Conservation (phyloP, 2,329 filamentous ascomycete species). For the Fusarium domesticum region DNA sequence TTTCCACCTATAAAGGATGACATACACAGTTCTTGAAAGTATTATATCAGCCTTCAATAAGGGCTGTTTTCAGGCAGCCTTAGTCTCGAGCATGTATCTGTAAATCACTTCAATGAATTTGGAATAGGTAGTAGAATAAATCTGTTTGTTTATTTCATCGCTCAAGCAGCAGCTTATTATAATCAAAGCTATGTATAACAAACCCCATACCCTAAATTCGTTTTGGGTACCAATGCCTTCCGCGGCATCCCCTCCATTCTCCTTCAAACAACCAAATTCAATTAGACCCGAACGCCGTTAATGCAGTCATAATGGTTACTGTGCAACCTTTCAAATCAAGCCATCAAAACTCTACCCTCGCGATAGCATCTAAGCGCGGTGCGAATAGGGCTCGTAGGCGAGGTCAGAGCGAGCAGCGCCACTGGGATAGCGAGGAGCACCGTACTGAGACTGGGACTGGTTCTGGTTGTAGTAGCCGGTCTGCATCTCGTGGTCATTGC, state of each 20-base stretch:
- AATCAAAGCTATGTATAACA: background rate
- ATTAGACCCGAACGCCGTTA: conserved; percentile 26
- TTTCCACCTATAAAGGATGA: too few relatives aligned
- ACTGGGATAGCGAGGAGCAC: conserved; percentile 40
- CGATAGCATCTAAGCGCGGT: conserved; percentile 44
- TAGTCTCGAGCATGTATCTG: too few relatives aligned
- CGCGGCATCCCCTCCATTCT: conserved; percentile 1
- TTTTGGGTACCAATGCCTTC: background rate
- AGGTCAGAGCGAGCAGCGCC: conserved; percentile 46
- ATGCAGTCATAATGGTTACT: conserved; percentile 28
- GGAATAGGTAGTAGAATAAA: background rate
- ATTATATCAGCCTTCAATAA: too few relatives aligned
- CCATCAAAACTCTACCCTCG: conserved; percentile 7
- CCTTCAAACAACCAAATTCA: conserved; percentile 11
- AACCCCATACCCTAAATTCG: conserved; percentile 10
- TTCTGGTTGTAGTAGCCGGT: conserved; percentile 39
- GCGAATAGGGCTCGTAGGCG: conserved; percentile 64
- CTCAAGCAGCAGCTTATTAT: background rate
- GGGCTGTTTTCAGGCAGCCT: too few relatives aligned
- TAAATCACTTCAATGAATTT: background rate
- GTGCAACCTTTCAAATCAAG: conserved; percentile 17
- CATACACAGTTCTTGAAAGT: too few relatives aligned
- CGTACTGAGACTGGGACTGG: conserved; percentile 29
- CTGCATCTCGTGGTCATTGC: conserved; percentile 36
- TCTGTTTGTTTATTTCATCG: background rate